Evolutionary conservation across 208 protist genomes (phyloP), one percentile per base, ranked within the genome.

Genomic region (Leishmania martiniquensis): DNA sequence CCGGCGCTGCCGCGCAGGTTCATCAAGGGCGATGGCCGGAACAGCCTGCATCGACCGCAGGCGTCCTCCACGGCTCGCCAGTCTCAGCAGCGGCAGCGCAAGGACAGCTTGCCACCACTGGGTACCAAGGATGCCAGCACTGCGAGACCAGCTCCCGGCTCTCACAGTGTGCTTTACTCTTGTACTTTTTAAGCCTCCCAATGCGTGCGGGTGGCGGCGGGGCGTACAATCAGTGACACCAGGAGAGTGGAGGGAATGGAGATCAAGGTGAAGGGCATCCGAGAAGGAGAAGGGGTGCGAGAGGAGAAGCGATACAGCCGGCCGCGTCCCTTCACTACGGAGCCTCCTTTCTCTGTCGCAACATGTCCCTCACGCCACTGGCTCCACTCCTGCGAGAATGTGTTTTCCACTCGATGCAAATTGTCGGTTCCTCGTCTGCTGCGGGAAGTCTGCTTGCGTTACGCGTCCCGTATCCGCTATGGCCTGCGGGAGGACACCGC

Each of bases 1-100:
- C 89, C 90, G 1, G 83, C 78, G 66, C 66, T 93, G 45, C 85
- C 83, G n/a, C 85, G 79, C 66, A 70, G 12, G 10, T 9, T 0
- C 59, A 42, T 71, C 49, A 39, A 37, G 34, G 62, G 49, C 47
- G 34, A 39, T 71, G 54, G 22, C n/a, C 32, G 17, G 37, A 59
- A 4, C 70, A 62, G 22, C 52, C 6, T 6, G 39, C 57, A 42
- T 20, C 77, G 59, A 10, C 63, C 39, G 10, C 72, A 72, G 2
- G 76, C 51, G 2, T 52, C 79, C 29, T 78, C 77, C 54, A 73
- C 66, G 0, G 70, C 34, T 13, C 34, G 17, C 10, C 15, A 32
- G 70, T 20, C 70, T 32, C 12, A 20, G 49, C 51, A 17, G 51
- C 51, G 37, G n/a, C 71, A 72, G 49, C 73, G 73, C 52, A 71